phyloP scores from a whole-genome alignment of 371 early-diverging fungal genomes.

The Rhizopus microsporus region DNA sequence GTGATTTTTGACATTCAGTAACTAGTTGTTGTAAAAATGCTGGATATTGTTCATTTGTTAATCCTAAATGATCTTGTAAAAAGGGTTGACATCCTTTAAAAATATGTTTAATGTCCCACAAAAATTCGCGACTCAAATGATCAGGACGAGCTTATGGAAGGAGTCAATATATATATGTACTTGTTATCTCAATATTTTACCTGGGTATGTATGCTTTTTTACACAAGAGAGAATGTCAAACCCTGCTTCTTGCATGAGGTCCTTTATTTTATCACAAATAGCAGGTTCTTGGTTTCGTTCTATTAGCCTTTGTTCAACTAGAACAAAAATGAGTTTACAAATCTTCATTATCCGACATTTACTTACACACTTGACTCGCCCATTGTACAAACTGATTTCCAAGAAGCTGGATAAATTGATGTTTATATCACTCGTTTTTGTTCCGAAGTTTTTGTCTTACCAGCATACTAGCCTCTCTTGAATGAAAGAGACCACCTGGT shows the following conservation, averaged over 20 bases:
- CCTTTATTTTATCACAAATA: constrained; percentile 40
- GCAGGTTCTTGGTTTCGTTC: constrained; percentile 53
- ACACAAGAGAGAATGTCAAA: constrained; percentile 30
- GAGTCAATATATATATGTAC: background rate
- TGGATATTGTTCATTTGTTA: constrained; percentile 20
- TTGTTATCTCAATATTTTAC: constrained; percentile 10
- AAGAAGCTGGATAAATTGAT: constrained; percentile 17
- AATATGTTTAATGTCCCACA: constrained; percentile 22
- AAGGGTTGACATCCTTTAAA: constrained; percentile 24
- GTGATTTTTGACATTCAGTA: constrained; percentile 15
- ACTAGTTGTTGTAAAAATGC: constrained; percentile 17
- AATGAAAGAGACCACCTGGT: constrained; percentile 60
- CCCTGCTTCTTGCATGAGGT: constrained; percentile 32
- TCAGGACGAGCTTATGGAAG: constrained; percentile 14
- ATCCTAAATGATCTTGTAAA: constrained; percentile 14
- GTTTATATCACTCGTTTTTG: background rate
- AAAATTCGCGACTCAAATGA: constrained; percentile 23
- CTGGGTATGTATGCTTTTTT: constrained; percentile 15
- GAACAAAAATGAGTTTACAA: constrained; percentile 3
- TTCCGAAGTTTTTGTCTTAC: constrained; percentile 12
- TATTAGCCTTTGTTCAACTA: constrained; percentile 33
- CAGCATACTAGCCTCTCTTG: constrained; percentile 48
- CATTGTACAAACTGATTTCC: constrained; percentile 37
- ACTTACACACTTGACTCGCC: constrained; percentile 35
- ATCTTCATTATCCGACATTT: background rate